phyloP scores from a whole-genome alignment of 2,329 filamentous ascomycete genomes.

The Clarireedia hainanense region DNA sequence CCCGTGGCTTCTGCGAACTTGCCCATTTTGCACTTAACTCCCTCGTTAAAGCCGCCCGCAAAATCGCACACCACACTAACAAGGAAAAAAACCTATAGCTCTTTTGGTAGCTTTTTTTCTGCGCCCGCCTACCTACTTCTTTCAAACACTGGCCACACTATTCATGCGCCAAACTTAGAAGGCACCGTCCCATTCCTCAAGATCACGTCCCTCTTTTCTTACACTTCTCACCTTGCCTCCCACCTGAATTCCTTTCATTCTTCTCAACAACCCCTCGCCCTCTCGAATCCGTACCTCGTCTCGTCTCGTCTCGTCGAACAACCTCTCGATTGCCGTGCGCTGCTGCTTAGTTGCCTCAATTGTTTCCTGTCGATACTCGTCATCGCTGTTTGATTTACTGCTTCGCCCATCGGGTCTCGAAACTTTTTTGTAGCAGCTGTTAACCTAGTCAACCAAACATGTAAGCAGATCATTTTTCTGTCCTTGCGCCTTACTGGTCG shows the following conservation, averaged over 20 bases:
- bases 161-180: conserved; percentile 4
- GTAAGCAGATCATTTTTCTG: conserved; percentile 26
- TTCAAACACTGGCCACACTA: conserved; percentile 4
- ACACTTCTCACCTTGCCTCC: background rate
- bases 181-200: conserved; percentile 7
- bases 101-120: background rate
- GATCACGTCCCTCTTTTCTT: conserved; percentile 1
- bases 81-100: background rate
- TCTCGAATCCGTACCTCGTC: conserved; percentile 8
- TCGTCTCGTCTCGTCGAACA: conserved; percentile 17
- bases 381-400: conserved; percentile 30
- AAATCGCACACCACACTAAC: background rate
- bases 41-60: too few relatives aligned
- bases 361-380: conserved; percentile 29
- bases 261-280: background rate
- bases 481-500: conserved; percentile 25
- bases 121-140: background rate
- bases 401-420: conserved; percentile 23
- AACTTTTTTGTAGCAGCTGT: conserved; percentile 22
- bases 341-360: conserved; percentile 24
- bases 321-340: conserved; percentile 18
- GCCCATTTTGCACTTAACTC: too few relatives aligned
- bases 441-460: conserved; percentile 23
- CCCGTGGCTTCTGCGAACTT: too few relatives aligned
- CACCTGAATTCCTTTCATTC: conserved; percentile 1